These are phyloP conservation scores for Leccinum fibrillosum DNA, from an alignment of 768 basidiomycete genomes.

Conservation along the genomic window DNA sequence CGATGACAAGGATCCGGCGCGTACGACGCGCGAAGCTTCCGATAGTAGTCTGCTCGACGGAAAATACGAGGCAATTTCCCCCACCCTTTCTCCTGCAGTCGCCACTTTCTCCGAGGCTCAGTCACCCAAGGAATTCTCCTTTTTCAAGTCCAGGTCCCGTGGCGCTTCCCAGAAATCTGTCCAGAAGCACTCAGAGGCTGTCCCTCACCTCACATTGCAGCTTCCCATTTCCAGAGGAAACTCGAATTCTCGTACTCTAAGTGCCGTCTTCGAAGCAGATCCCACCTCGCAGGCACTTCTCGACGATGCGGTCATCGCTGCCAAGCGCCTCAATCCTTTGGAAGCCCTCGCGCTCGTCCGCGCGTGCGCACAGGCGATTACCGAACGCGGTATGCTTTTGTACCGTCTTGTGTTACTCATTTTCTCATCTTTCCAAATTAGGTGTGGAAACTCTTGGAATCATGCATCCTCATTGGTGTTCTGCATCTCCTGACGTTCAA, in stretches of 20 bases:
- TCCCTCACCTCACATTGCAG: slow-evolving; percentile 62
- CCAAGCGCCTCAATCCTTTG: slow-evolving; percentile 54
- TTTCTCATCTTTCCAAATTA: slow-evolving; percentile 25
- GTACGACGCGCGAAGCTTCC: slow-evolving; percentile 33
- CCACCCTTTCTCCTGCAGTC: slow-evolving; percentile 36
- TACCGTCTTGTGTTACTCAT: slow-evolving; percentile 4
- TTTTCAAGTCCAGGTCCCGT: slow-evolving; percentile 50
- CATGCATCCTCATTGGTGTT: slow-evolving; percentile 85
- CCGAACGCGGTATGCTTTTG: slow-evolving; percentile 51
- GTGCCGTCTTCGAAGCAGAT: slow-evolving; percentile 59
- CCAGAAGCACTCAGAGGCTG: slow-evolving; percentile 30
- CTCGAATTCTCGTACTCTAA: slow-evolving; percentile 44
- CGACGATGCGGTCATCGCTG: slow-evolving; percentile 53
- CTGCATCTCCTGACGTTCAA: slow-evolving; percentile 68
- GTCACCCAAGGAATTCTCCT: slow-evolving; percentile 39
- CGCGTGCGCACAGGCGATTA: slow-evolving; percentile 65
- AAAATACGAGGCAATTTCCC: slow-evolving; percentile 70
- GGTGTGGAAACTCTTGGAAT: slow-evolving; percentile 80
- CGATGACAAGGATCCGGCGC: slow-evolving; percentile 44
- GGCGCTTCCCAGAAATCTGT: slow-evolving; percentile 34
- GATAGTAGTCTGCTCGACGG: slow-evolving; percentile 60
- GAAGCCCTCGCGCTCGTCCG: slow-evolving; percentile 65
- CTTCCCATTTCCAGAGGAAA: slow-evolving; percentile 54
- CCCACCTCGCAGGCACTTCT: slow-evolving; percentile 45
- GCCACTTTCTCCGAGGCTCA: slow-evolving; percentile 15